Base-by-base conservation (phyloP, 306 rosid species). In the Clitoria ternatea region DNA sequence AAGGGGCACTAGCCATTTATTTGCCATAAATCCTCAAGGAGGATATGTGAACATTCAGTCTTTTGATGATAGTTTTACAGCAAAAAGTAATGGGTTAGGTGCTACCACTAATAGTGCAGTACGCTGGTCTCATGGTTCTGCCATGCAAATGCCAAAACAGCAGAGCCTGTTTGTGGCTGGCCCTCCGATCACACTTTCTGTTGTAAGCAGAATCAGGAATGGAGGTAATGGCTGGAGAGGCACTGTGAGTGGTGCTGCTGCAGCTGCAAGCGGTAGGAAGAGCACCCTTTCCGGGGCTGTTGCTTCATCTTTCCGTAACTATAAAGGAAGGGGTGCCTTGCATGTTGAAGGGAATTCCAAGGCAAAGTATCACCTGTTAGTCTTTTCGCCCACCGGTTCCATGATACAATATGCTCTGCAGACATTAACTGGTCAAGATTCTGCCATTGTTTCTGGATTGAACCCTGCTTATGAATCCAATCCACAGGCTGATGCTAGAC, bases 1-100 rank as follows among this genome's bases (percentile, higher is more conserved):
- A 39, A 85, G 97, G 84, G 99, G 99, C 52, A 95, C 99, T 19
- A 83, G 86, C 84, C 99, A 95, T 82, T 74, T 95, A 43, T 95
- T 91, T 86, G 90, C 99, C 27, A 86, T 95, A 79, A 95, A 89
- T 84, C 96, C 97, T 78, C 74, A 74, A 66, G 97, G 97, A 59
- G 99, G 96, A 80, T 59, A 85, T 10, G 84, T 80, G 47, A 81
- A 89, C 80, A 69, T 87, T 54, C 91, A 81, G 68, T 73, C 86
- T 61, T 48, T 73, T 19, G 93, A 88, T 72, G 73, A 82, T 78
- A 69, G 68, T 77, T 44, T 79, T 69, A 37, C 62, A 4, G 32
- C 79, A 14, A 85, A 80, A 75, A 81, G 63, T 87, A 81, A 69
- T 29, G 83, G 78, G 33, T 76, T 76, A 11, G 78, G 87, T 20